Evolutionary conservation across 495 filamentous ascomycete species (phyloP), one percentile per base, ranked within the genome.

Genomic region (Penicillium argentinense): DNA sequence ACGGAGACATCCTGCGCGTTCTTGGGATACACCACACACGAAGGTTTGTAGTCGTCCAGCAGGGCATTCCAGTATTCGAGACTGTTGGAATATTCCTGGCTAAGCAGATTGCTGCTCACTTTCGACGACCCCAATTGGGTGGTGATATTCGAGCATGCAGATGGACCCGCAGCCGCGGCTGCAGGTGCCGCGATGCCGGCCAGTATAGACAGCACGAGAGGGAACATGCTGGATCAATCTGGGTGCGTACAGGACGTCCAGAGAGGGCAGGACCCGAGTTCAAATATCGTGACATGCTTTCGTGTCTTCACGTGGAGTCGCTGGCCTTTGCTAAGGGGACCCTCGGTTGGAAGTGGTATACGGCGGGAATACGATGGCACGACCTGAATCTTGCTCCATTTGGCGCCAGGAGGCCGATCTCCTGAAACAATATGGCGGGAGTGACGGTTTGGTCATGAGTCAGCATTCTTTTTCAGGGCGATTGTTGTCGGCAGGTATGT

Each of bases 1-100:
- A 53, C 41, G 2, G 62, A 63, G 13, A 69, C 63, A 34, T 69
- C 62, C 18, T 55, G 34, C 0, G 63, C 56, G 0, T 45, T 49
- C 5, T 28, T 13, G 2, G 67, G 67, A 24, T 59, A 62, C n/a
- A 69, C 45, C 7, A 68, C 47, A 33, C 67, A 71, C 4, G 60
- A 52, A 1, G 67, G 63, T 19, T 59, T 52, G 49, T 66, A 67
- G 4, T 44, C 44, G 47, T 60, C 64, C 38, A 68, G 66, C 5
- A 56, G 54, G 0, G 72, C 71, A 12, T 69, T 76, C 72, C 71
- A 78, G 47, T 78, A 79, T 28, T 76, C 57, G 25, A 27, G 38
- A 28, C 57, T 62, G 2, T 39, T 30, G 22, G 43, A 39, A 30
- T 64, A 64, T 6, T 45, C 29, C 9, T 45, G 18, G 38, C 40